Base-by-base conservation (phyloP, 2,329 filamentous ascomycete species). In the Venturia effusa region DNA sequence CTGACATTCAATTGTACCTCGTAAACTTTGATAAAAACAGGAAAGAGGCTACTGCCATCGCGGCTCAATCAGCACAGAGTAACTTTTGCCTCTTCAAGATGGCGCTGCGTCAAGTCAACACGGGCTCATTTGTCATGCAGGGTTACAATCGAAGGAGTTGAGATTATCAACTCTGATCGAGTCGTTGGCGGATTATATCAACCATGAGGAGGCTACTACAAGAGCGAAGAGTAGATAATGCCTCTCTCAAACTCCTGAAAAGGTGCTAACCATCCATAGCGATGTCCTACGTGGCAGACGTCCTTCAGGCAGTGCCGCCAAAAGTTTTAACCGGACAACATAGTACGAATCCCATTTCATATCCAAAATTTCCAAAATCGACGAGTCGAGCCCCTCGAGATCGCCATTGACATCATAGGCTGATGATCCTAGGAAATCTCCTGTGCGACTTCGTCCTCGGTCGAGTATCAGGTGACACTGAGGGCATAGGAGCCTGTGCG, bases 141-240 rank as follows among this genome's bases (percentile, higher is more conserved):
- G 30, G 51, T 63, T 63, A 57, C 30, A 55, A 22, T 37, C 45
- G 30, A 84, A 83, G 67, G 77, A 86, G 68, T 76, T 83, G 62
- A 86, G 83, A 68, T 77, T 88, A 40, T 78, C 88, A 64, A 80
- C 82, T 63, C 74, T 88, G 61, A 82, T 88, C 63, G 83, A 86
- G 70, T 84, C 83, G 55, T 76, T 88, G 39, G 83, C 84, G 24
- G 84, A 87, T 71, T 88, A 87, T 68, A 81, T 88, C 70, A 88
- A 87, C 68, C 83, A 86, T 71, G 84, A 87, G 69, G 84, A 88
- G 74, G 77, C 78, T 27, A 78, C 79, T 17, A 77, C 83, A 54
- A 79, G 86, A 45, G 80, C 81, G n/a, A 86, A 86, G 73, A 81
- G 83, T 70, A 74, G 78, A 66, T 75, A 37, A 39, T 22, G 19